Evolutionary conservation across 371 early-diverging fungal genomes (phyloP).

Genomic region (Zopfochytrium polystomum): DNA sequence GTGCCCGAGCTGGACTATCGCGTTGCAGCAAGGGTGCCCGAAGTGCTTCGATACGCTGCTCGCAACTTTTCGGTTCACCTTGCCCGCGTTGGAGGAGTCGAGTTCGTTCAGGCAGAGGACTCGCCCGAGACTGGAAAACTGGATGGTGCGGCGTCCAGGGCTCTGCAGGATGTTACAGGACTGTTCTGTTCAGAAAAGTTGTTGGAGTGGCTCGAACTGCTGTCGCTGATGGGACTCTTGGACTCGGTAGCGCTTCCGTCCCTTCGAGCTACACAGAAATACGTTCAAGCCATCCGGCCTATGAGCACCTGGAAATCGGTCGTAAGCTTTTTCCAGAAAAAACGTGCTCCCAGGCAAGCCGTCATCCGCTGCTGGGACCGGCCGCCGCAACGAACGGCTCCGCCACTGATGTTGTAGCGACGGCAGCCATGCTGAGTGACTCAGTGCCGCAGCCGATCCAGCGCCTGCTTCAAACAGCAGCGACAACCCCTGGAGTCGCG

Average conservation of each 20-base stretch:
- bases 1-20: slow-evolving; percentile 22
- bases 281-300: too few relatives aligned
- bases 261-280: not conserved
- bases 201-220: slow-evolving; percentile 30
- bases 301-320: too few relatives aligned
- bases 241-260: slow-evolving; percentile 9
- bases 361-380: too few relatives aligned
- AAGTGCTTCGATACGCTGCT: slow-evolving; percentile 14
- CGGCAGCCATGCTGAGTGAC: too few relatives aligned
- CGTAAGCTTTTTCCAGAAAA: too few relatives aligned
- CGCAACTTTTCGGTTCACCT: slow-evolving; percentile 17
- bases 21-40: slow-evolving; percentile 12
- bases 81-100: not conserved
- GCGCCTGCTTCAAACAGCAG: too few relatives aligned
- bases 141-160: slow-evolving; percentile 2
- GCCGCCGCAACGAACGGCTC: too few relatives aligned
- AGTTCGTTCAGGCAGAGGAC: not conserved
- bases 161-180: slow-evolving; percentile 13
- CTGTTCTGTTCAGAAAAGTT: slow-evolving; percentile 20
- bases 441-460: too few relatives aligned
- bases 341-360: too few relatives aligned
- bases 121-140: not conserved
- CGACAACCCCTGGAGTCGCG: too few relatives aligned
- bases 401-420: too few relatives aligned
- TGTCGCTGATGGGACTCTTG: slow-evolving; percentile 16